Conservation (phyloP, 2,329 filamentous ascomycete species). For the Pseudogymnoascus sp. region DNA sequence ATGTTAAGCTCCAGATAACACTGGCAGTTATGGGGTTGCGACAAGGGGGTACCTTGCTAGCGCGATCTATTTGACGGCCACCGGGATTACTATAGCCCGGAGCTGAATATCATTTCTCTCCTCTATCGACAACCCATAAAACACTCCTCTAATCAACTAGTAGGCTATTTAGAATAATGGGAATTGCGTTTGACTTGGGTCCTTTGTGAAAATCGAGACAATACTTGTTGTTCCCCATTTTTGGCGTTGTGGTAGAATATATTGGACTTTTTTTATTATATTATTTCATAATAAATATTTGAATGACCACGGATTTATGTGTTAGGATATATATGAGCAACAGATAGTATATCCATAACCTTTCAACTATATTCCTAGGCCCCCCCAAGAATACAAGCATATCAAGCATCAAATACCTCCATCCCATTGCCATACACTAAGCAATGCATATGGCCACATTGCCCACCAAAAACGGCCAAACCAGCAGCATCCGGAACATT, state of each 20-base stretch:
- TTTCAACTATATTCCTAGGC: not conserved
- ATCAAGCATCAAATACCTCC: not conserved
- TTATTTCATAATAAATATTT: not conserved
- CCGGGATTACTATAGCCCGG: not conserved
- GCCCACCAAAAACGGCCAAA: not conserved
- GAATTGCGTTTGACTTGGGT: not conserved
- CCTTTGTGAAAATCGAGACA: not conserved
- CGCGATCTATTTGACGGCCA: not conserved
- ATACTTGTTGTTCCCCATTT: not conserved
- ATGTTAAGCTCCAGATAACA: constrained; percentile 5
- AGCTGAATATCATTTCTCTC: not conserved
- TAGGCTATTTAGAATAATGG: not conserved
- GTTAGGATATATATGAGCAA: not conserved
- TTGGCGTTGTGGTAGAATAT: not conserved
- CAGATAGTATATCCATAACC: not conserved
- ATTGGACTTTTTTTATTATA: no score
- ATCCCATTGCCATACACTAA: constrained; percentile 8
- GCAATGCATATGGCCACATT: not conserved
- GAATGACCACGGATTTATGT: not conserved
- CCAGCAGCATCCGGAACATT: constrained; percentile 2
- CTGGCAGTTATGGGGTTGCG: not conserved
- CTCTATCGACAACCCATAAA: not conserved
- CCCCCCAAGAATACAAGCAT: not conserved
- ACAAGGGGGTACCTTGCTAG: not conserved
- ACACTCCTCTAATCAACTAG: not conserved